Evolutionary conservation across 2,329 filamentous ascomycete species (phyloP).

Genomic region (Cladosporium cucumerinum): DNA sequence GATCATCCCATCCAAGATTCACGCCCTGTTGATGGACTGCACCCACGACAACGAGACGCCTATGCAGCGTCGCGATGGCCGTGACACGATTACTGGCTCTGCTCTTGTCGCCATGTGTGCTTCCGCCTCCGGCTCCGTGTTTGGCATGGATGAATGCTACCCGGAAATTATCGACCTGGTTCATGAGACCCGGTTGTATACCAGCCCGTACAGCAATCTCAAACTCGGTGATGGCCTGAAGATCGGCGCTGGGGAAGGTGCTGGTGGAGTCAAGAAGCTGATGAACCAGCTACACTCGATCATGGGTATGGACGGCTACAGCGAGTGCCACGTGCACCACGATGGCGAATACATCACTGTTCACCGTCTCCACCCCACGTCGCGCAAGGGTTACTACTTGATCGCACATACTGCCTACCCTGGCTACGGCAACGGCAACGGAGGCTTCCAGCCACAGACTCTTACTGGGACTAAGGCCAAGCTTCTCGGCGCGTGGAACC

Average conservation of each 20-base stretch:
- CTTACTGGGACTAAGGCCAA: constrained; percentile 81
- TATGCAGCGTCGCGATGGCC: constrained; percentile 88
- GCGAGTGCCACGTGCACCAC: constrained; percentile 95
- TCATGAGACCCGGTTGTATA: constrained; percentile 79
- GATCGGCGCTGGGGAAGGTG: constrained; percentile 72
- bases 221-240: constrained; percentile 49
- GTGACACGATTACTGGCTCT: constrained; percentile 90
- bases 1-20: constrained; percentile 83
- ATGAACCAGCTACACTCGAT: constrained; percentile 91
- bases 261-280: constrained; percentile 85
- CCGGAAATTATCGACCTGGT: constrained; percentile 91
- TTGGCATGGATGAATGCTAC: constrained; percentile 97
- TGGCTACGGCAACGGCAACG: constrained; percentile 81
- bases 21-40: constrained; percentile 97
- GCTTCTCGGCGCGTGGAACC: constrained; percentile 83
- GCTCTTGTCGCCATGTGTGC: constrained; percentile 95
- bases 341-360: constrained; percentile 96
- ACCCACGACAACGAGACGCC: constrained; percentile 98
- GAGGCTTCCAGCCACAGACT: constrained; percentile 72
- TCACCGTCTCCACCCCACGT: constrained; percentile 88
- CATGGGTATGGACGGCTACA: constrained; percentile 93
- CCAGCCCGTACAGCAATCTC: constrained; percentile 66
- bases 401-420: constrained; percentile 96
- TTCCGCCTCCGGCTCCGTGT: constrained; percentile 90
- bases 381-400: constrained; percentile 88